Percentiles rank a stretch among this genome's conserved stretches.
Conservation (phyloP, 1,139 yeast species). For the Blastobotrys arbuscula region DNA sequence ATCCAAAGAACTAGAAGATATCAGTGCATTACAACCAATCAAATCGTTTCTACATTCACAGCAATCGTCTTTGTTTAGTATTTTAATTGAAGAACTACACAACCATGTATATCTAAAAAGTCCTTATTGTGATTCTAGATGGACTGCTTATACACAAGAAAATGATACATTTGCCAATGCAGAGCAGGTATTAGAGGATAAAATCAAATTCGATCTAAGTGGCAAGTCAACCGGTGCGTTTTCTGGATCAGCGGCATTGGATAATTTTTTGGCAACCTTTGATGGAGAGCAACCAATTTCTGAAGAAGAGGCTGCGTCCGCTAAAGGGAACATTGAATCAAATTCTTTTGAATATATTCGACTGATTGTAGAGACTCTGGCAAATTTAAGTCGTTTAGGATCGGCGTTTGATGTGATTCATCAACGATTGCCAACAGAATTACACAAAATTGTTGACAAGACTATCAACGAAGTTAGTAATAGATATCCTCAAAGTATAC, state of each 20-base stretch:
- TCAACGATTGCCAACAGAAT: conserved; percentile 44
- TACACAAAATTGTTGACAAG: conserved; percentile 51
- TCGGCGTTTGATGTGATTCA: conserved; percentile 53
- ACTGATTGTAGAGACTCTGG: conserved; percentile 52
- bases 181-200: conserved; percentile 31
- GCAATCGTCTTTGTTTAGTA: conserved; percentile 57
- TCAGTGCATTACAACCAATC: conserved; percentile 55
- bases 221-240: conserved; percentile 25
- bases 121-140: conserved; percentile 35
- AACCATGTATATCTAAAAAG: conserved; percentile 64
- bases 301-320: conserved; percentile 30
- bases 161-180: conserved; percentile 24
- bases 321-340: conserved; percentile 35
- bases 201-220: conserved; percentile 28
- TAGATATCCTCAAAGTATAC: conserved; percentile 42
- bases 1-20: conserved; percentile 53
- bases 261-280: conserved; percentile 39
- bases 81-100: conserved; percentile 70
- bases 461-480: conserved; percentile 60
- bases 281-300: conserved; percentile 21
- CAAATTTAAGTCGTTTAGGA: conserved; percentile 57
- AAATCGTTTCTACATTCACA: conserved; percentile 58
- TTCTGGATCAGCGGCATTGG: conserved; percentile 32
- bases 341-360: conserved; percentile 55
- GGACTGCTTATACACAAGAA: conserved; percentile 31